Evolutionary conservation across 2,329 filamentous ascomycete genomes (phyloP).

Genomic region (Penicillium sp.): DNA sequence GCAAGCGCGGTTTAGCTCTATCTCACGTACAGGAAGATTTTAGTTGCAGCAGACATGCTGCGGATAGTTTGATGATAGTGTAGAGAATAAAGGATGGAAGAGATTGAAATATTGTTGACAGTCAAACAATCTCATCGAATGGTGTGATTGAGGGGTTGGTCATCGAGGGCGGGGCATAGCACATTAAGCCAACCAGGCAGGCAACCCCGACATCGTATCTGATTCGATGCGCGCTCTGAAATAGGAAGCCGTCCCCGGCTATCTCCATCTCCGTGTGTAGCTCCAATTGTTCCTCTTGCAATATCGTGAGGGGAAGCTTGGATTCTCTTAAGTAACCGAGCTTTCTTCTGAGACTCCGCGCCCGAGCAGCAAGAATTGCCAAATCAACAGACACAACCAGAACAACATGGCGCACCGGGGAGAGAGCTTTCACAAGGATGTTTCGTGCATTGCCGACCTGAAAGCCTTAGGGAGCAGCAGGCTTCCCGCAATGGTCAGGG

Average conservation of each 20-base stretch:
- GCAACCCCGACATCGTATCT: neutral
- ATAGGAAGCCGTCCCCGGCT: conserved; percentile 3
- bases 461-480: conserved; percentile 45
- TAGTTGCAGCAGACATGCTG: neutral
- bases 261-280: neutral
- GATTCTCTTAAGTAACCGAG: neutral
- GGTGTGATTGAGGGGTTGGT: neutral
- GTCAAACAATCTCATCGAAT: too few species aligned
- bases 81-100: neutral
- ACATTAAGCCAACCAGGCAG: neutral
- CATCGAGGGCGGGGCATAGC: neutral
- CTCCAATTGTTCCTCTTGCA: neutral
- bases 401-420: conserved; percentile 37
- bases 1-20: too few species aligned
- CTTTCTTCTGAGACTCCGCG: neutral
- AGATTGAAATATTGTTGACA: neutral
- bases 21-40: neutral
- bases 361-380: neutral
- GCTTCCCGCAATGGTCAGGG: conserved; percentile 47
- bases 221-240: neutral
- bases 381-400: neutral
- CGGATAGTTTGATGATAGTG: neutral
- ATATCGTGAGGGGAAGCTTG: neutral
- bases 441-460: conserved; percentile 45
- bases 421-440: conserved; percentile 35